A percentile compares a stretch with the other conserved stretches of the same genome.
Conservation (phyloP, 768 basidiomycete genomes). For the Psilocybe sp. region DNA sequence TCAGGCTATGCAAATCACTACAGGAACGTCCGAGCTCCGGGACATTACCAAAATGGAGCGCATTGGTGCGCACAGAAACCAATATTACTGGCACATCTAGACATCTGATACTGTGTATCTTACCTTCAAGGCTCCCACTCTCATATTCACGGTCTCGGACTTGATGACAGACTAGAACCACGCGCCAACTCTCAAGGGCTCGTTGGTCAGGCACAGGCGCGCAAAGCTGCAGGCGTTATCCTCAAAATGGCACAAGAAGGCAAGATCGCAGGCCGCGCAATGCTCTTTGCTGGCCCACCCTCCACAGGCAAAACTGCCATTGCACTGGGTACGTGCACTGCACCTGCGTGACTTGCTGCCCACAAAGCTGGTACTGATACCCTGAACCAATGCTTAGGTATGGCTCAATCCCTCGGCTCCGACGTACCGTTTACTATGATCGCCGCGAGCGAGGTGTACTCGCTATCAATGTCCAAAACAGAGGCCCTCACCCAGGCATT, state of each 20-base stretch:
- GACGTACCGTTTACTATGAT: constrained; percentile 99
- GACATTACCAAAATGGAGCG: constrained; percentile 94
- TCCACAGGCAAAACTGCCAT: constrained; percentile 98
- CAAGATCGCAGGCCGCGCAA: constrained; percentile 91
- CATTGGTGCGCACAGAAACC: constrained; percentile 51
- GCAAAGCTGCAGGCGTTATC: constrained; percentile 97
- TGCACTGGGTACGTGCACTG: constrained; percentile 70
- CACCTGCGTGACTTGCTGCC: constrained; percentile 2
- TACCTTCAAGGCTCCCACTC: constrained; percentile 72
- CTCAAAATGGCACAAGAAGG: constrained; percentile 98
- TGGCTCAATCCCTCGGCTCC: constrained; percentile 91
- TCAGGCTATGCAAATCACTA: constrained; percentile 69
- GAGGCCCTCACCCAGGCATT: constrained; percentile 97
- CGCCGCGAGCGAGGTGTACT: constrained; percentile 97
- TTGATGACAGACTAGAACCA: constrained; percentile 90
- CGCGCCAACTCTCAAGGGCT: constrained; percentile 89
- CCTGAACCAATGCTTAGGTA: constrained; percentile 48
- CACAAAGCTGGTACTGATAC: constrained; percentile 15
- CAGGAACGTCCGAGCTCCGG: constrained; percentile 75
- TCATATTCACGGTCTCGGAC: constrained; percentile 92
- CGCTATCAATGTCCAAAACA: constrained; percentile 97
- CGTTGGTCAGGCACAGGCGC: constrained; percentile 94
- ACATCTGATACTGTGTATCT: background rate
- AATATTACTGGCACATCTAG: background rate
- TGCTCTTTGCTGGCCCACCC: constrained; percentile 96